Percentiles rank a stretch among this genome's conserved stretches.
phyloP scores from a whole-genome alignment of 306 rosid genomes.

The Cyamopsis tetragonoloba region DNA sequence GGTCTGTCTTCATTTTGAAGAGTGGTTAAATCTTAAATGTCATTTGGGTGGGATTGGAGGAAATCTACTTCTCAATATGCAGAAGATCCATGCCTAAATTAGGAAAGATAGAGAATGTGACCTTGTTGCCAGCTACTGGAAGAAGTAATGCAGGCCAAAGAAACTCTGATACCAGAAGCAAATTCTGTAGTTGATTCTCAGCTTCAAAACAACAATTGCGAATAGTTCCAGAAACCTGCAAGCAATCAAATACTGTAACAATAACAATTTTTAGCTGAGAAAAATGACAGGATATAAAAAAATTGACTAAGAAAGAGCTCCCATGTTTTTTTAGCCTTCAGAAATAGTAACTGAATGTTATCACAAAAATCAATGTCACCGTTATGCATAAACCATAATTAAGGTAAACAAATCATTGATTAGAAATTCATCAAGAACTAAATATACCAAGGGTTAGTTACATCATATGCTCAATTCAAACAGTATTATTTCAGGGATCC shows the following conservation, averaged over 20 bases:
- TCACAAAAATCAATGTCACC: background rate
- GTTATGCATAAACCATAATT: slow-evolving; percentile 16
- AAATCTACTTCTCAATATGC: slow-evolving; percentile 17
- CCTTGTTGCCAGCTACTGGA: slow-evolving; percentile 95
- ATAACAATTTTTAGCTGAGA: slow-evolving; percentile 16
- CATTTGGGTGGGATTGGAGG: background rate
- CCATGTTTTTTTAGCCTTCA: background rate
- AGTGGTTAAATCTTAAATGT: slow-evolving; percentile 12
- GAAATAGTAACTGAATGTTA: background rate
- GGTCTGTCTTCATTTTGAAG: background rate
- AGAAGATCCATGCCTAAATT: slow-evolving; percentile 11
- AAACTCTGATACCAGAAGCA: slow-evolving; percentile 89
- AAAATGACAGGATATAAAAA: background rate
- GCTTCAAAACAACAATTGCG: slow-evolving; percentile 97
- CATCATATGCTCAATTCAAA: background rate
- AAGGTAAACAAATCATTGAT: background rate
- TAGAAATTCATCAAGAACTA: background rate
- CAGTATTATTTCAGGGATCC: background rate
- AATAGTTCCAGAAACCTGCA: slow-evolving; percentile 84
- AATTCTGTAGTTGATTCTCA: slow-evolving; percentile 71
- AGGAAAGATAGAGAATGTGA: slow-evolving; percentile 30
- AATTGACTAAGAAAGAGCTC: background rate
- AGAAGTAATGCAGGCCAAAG: slow-evolving; percentile 98
- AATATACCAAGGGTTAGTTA: slow-evolving; percentile 3
- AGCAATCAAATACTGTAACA: slow-evolving; percentile 16